Evolutionary conservation across 805 yeast genomes (phyloP).

Genomic region (Kuraishia cidri): DNA sequence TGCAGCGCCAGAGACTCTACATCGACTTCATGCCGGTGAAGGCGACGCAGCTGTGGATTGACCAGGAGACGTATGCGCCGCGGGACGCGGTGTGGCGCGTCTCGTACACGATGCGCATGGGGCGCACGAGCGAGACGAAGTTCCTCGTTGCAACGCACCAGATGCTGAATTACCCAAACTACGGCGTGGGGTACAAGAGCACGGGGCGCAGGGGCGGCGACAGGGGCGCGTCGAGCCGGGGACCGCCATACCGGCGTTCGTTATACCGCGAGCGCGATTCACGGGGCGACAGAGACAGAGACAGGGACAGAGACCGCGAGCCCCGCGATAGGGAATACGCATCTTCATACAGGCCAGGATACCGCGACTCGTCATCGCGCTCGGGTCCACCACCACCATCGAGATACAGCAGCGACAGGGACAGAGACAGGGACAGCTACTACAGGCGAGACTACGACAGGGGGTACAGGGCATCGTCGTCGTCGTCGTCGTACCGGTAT

Average conservation of each 20-base stretch:
- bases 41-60: conserved; percentile 35
- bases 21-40: conserved; percentile 36
- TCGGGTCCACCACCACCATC: too few species aligned
- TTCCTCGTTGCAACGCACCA: conserved; percentile 19
- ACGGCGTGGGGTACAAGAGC: conserved; percentile 21
- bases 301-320: neutral
- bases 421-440: too few species aligned
- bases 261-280: too few species aligned
- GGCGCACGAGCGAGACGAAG: conserved; percentile 20
- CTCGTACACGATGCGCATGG: conserved; percentile 15
- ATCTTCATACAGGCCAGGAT: too few species aligned
- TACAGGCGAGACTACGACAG: too few species aligned
- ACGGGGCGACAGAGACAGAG: neutral
- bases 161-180: conserved; percentile 23
- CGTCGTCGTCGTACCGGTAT: too few species aligned
- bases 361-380: too few species aligned
- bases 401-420: too few species aligned
- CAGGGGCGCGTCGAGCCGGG: too few species aligned
- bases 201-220: neutral
- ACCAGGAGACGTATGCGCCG: conserved; percentile 34
- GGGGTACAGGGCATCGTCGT: too few species aligned
- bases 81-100: conserved; percentile 35
- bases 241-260: conserved; percentile 1
- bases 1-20: conserved; percentile 18
- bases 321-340: neutral